phyloP scores from a whole-genome alignment of 2,329 filamentous ascomycete genomes.

The Calonectria pteridis region DNA sequence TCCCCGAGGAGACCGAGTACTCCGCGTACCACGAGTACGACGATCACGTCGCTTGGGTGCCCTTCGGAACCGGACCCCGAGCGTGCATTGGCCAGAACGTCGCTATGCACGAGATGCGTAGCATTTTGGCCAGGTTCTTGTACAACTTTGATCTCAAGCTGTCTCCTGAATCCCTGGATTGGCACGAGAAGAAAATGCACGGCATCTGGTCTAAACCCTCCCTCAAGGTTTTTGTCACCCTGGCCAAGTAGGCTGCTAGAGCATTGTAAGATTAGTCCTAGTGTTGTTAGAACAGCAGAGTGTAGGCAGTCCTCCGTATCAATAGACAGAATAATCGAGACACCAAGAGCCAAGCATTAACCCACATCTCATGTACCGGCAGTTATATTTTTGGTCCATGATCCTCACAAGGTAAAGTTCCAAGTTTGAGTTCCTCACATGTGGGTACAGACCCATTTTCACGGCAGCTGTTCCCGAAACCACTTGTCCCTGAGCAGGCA shows the following conservation, averaged over 20 bases:
- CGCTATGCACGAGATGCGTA: neutral
- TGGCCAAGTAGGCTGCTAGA: neutral
- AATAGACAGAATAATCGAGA: neutral
- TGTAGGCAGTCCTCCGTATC: neutral
- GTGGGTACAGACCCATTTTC: neutral
- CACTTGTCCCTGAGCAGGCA: neutral
- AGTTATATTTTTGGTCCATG: neutral
- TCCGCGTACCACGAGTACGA: neutral
- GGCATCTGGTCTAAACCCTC: neutral
- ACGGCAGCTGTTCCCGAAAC: neutral
- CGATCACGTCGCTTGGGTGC: neutral
- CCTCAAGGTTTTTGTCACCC: neutral
- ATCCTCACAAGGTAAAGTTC: neutral
- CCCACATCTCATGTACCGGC: no score
- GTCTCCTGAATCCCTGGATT: neutral
- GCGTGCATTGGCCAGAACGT: neutral
- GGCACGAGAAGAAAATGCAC: neutral
- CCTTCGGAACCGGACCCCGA: neutral
- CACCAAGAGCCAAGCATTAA: neutral
- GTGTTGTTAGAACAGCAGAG: neutral
- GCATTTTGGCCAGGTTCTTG: neutral
- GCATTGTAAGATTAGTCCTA: neutral
- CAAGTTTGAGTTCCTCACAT: no score
- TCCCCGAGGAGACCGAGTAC: neutral
- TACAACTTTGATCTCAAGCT: neutral